Percentiles rank a stretch among this genome's conserved stretches.
phyloP scores from a whole-genome alignment of 2,329 filamentous ascomycete species.

The Paracorniculantispora psalliotae region DNA sequence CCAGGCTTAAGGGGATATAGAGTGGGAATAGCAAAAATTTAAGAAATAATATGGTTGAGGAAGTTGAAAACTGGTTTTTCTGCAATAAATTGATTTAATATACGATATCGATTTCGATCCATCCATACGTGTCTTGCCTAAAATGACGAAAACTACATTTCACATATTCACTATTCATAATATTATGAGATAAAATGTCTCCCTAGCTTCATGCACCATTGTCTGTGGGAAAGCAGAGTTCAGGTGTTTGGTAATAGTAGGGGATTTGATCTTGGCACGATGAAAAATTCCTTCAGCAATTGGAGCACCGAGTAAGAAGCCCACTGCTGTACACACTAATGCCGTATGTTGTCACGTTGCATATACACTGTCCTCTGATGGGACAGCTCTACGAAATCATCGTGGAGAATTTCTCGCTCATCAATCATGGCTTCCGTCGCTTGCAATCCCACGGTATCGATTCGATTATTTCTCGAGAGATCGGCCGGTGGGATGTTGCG shows the following conservation, averaged over 20 bases:
- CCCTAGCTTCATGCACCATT: slow-evolving; percentile 53
- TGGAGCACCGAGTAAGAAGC: slow-evolving; percentile 43
- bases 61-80: slow-evolving; percentile 12
- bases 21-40: background rate
- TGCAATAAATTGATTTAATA: slow-evolving; percentile 5
- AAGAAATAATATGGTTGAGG: background rate
- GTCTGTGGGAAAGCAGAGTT: slow-evolving; percentile 35
- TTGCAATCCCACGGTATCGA: background rate
- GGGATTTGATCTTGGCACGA: slow-evolving; percentile 50
- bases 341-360: slow-evolving; percentile 27
- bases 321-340: slow-evolving; percentile 58
- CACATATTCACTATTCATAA: background rate
- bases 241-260: slow-evolving; percentile 56
- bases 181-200: slow-evolving; percentile 33
- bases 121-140: too few relatives aligned
- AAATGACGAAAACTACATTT: too few relatives aligned
- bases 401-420: background rate
- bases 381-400: background rate
- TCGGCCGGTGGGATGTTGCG: too few relatives aligned
- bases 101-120: slow-evolving; percentile 1
- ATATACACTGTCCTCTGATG: background rate
- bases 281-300: slow-evolving; percentile 51
- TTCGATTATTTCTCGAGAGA: too few relatives aligned
- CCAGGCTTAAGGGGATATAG: slow-evolving; percentile 64
- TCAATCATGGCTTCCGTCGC: background rate